Conservation (phyloP, 495 filamentous ascomycete genomes). For the Neurospora sp. region DNA sequence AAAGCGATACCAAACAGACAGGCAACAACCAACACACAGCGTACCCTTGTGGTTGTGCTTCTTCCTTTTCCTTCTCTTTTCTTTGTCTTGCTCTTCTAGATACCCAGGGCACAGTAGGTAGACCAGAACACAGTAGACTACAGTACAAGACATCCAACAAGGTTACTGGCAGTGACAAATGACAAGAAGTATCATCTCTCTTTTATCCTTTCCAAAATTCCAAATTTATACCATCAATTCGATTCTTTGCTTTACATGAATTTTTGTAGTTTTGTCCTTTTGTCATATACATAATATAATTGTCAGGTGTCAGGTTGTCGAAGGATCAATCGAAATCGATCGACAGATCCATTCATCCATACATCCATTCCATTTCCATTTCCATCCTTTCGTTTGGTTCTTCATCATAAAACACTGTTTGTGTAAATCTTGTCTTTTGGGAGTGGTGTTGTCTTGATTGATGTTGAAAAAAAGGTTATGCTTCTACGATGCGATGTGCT, state of each 20-base stretch:
- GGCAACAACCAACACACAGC: background rate
- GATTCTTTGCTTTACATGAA: background rate
- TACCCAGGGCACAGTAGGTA: background rate
- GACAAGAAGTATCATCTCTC: background rate
- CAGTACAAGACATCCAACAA: background rate
- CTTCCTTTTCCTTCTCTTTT: background rate
- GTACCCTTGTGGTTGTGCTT: slow-evolving; percentile 2
- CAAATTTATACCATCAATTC: background rate
- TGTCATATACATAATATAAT: background rate
- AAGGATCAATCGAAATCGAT: background rate
- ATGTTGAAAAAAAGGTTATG: background rate
- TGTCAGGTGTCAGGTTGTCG: background rate
- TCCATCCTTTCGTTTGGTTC: background rate
- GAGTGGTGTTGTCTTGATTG: background rate
- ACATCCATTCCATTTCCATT: background rate
- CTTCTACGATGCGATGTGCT: background rate
- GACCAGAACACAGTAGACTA: background rate
- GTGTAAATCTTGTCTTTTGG: background rate
- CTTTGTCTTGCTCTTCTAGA: background rate
- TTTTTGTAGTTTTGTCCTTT: background rate
- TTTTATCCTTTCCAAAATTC: background rate
- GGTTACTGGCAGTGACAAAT: no score
- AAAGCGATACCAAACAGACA: background rate
- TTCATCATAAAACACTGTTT: background rate
- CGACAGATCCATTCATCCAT: background rate